Evolutionary conservation across 2,329 filamentous ascomycete genomes (phyloP).

Genomic region (Aspergillus sojae): DNA sequence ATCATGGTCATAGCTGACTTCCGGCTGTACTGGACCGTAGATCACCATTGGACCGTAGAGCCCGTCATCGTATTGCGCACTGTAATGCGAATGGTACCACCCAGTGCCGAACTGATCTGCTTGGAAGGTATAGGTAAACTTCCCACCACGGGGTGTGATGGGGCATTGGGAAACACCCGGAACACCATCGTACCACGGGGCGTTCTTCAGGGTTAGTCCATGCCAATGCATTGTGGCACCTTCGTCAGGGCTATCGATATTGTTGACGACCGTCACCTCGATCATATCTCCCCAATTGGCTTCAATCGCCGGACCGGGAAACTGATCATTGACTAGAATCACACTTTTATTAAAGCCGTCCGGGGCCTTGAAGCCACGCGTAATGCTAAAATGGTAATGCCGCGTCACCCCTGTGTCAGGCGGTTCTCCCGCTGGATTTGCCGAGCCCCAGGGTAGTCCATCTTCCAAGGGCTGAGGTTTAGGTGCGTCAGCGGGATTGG

Average conservation of each 20-base stretch:
- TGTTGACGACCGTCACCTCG: constrained; percentile 22
- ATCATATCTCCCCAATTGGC: constrained; percentile 39
- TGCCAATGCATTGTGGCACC: constrained; percentile 28
- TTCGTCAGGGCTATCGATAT: constrained; percentile 25
- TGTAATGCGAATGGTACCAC: constrained; percentile 32
- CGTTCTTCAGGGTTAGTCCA: constrained; percentile 29
- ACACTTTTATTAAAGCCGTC: constrained; percentile 31
- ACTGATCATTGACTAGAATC: constrained; percentile 31
- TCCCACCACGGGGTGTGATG: background rate
- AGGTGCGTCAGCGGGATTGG: no score
- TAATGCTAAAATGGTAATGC: constrained; percentile 33
- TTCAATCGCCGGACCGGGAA: constrained; percentile 36
- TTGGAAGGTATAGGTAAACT: constrained; percentile 23
- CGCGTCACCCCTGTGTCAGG: constrained; percentile 30
- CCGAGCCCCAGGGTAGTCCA: background rate
- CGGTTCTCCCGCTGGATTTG: background rate
- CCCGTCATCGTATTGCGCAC: constrained; percentile 21
- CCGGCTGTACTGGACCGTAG: no score
- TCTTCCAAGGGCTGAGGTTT: no score
- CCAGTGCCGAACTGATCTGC: constrained; percentile 35
- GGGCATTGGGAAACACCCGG: constrained; percentile 37
- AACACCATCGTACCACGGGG: constrained; percentile 28
- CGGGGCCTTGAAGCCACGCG: constrained; percentile 26
- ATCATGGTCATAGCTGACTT: constrained; percentile 26
- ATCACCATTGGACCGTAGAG: no score